A percentile compares a stretch with the other conserved stretches of the same genome.
phyloP scores from a whole-genome alignment of 441 rosid genomes.

The Biscutella auriculata region DNA sequence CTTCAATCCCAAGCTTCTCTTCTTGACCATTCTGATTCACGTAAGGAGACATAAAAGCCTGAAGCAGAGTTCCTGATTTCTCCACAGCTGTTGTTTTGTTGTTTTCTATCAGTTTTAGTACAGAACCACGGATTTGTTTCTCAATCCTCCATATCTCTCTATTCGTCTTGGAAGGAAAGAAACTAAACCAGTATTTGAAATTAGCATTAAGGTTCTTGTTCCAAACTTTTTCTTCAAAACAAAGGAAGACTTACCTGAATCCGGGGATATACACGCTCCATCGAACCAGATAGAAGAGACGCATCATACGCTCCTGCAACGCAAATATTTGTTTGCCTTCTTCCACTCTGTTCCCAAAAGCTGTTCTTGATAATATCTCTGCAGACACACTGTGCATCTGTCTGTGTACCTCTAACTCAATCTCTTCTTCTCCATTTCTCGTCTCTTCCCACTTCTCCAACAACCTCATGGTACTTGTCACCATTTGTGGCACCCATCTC shows the following conservation, averaged over 20 bases:
- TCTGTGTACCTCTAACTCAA: conserved; percentile 52
- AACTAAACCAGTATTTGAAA: conserved; percentile 30
- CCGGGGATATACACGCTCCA: conserved; percentile 67
- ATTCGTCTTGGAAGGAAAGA: conserved; percentile 66
- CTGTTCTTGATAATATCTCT: conserved; percentile 65
- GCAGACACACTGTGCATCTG: conserved; percentile 55
- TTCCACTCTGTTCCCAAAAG: conserved; percentile 65
- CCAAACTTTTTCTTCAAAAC: background rate
- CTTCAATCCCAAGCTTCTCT: conserved; percentile 47
- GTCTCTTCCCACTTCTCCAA: conserved; percentile 56
- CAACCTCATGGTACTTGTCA: conserved; percentile 31
- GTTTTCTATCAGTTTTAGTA: conserved; percentile 33
- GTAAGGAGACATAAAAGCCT: conserved; percentile 37
- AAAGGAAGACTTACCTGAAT: conserved; percentile 38
- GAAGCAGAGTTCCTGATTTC: conserved; percentile 38
- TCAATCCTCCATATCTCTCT: conserved; percentile 54
- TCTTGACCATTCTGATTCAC: conserved; percentile 42
- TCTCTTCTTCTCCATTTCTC: conserved; percentile 39
- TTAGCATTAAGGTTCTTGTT: background rate
- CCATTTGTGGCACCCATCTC: conserved; percentile 72
- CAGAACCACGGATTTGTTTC: conserved; percentile 48
- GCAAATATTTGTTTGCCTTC: conserved; percentile 64
- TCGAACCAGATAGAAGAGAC: conserved; percentile 39
- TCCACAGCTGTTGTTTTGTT: conserved; percentile 19
- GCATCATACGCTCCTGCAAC: conserved; percentile 58